These are phyloP conservation scores for Pelargonium myrrhifolium DNA, from an alignment of 441 rosid species.

Conservation along the genomic window DNA sequence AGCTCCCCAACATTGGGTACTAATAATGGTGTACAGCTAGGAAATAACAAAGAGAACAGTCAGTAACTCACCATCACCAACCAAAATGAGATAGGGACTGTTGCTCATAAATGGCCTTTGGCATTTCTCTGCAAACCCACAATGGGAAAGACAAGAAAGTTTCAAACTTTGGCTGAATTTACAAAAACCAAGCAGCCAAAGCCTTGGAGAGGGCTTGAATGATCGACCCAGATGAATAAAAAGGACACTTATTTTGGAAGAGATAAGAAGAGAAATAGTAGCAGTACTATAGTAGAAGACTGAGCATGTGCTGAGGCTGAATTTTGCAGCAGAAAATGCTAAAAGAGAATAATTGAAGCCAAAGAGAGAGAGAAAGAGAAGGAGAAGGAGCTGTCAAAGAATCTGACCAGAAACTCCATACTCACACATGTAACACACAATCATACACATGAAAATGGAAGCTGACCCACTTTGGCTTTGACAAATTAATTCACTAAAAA, in stretches of 20 bases:
- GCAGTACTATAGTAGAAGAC: not conserved
- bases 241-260: not conserved
- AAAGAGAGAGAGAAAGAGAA: too few relatives aligned
- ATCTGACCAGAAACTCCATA: conserved; percentile 22
- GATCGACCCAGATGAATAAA: not conserved
- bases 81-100: conserved; percentile 23
- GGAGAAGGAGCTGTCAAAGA: conserved; percentile 19
- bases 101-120: conserved; percentile 17
- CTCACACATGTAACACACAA: not conserved
- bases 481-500: too few relatives aligned
- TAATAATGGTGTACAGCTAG: conserved; percentile 22
- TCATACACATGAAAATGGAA: not conserved
- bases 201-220: not conserved
- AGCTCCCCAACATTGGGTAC: conserved; percentile 17
- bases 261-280: not conserved
- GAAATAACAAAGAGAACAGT: conserved; percentile 14
- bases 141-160: conserved; percentile 13
- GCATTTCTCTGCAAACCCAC: conserved; percentile 22
- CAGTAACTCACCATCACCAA: conserved; percentile 16
- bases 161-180: conserved; percentile 19
- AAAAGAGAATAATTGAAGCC: too few relatives aligned
- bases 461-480: conserved; percentile 24
- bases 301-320: too few relatives aligned
- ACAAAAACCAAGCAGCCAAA: not conserved
- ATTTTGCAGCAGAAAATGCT: too few relatives aligned